These are phyloP conservation scores for Thinopyrum obtusiflorum DNA, from an alignment of 202 grass and related monocot genomes.

Conservation along the genomic window DNA sequence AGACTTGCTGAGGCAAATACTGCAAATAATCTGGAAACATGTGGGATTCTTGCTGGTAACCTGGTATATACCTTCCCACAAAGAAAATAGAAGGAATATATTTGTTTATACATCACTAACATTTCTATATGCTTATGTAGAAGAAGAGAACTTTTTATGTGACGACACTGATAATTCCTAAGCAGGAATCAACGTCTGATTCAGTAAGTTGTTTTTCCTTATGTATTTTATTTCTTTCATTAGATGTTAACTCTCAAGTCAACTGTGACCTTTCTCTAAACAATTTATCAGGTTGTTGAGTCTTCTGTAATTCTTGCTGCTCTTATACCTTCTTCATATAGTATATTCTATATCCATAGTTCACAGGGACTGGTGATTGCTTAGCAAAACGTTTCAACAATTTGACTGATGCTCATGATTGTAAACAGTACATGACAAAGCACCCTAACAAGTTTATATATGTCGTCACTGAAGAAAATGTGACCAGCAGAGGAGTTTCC, in stretches of 20 bases:
- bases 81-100: conserved; percentile 21
- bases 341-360: not conserved
- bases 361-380: not conserved
- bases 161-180: conserved; percentile 89
- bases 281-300: conserved; percentile 6
- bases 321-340: not conserved
- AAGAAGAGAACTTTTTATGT: conserved; percentile 96
- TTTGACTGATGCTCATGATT: not conserved
- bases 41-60: conserved; percentile 92
- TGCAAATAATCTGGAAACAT: conserved; percentile 94
- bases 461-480: conserved; percentile 4
- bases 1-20: conserved; percentile 88
- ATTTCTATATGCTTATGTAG: conserved; percentile 44
- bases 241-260: not conserved
- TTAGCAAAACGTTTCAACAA: conserved; percentile 7
- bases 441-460: not conserved
- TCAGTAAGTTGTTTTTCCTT: conserved; percentile 67
- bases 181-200: conserved; percentile 93
- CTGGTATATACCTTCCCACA: conserved; percentile 52
- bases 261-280: conserved; percentile 5
- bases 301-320: not conserved
- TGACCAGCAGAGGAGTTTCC: not conserved
- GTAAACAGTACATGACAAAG: not conserved
- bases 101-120: conserved; percentile 39
- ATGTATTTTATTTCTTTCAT: conserved; percentile 4